Base-by-base conservation (phyloP, 257 asterid species). In the Solanum raphanifolium region DNA sequence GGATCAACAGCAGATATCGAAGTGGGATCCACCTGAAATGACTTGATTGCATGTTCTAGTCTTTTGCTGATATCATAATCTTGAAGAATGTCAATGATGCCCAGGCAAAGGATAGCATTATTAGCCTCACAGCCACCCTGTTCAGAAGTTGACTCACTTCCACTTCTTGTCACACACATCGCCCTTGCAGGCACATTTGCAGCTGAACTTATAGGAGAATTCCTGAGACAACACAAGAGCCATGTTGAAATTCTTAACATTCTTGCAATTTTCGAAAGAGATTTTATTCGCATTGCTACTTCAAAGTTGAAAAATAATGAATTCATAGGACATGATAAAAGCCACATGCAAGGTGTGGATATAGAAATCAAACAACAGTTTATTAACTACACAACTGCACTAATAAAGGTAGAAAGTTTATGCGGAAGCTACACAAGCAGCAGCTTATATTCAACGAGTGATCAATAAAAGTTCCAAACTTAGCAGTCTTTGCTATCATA, bases 1-100 rank as follows among this genome's bases (percentile, higher is more conserved):
- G 98, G 98, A 71, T 94, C 98, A 13, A 95, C 98, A 36, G 97
- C 98, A 39, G 98, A 95, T 84, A 95, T 95, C 7, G 94, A 94
- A 79, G 90, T 58, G 0, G 98, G 69, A 85, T 95, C 95, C 5
- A 90, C 95, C 83, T 95, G 98, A n/a, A 93, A 91, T 36, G 98
- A 95, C 86, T 94, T 95, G 93, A 93, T 93, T 3, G 95, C 96
- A 52, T 94, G 97, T 83, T 95, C 98, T 3, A 95, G 94, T 92
- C 92, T 94, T 95, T 95, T 95, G 93, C 92, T 92, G 65, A 95
- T 92, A 86, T 94, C 98, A 6, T 95, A 95, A 90, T 94, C 98
- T 87, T 95, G 98, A 72, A 95, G 88, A 27, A 95, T 94, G 93
- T 95, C 98, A 38, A 95, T 95, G 88, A 95, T 92, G 79, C 98